Base-by-base conservation (phyloP, 441 rosid genomes). In the Erysimum pusillum region DNA sequence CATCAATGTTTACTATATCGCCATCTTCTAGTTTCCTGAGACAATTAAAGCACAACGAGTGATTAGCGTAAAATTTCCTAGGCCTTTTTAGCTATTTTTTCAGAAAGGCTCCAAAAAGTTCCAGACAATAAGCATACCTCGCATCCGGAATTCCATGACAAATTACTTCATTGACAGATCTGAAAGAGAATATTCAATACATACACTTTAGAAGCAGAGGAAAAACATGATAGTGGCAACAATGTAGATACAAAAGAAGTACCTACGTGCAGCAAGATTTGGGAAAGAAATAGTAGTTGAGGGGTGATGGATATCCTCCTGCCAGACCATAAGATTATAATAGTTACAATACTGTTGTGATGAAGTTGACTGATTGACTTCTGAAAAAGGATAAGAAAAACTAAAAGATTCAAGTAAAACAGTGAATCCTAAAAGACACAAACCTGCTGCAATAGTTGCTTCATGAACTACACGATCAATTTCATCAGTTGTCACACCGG, bases 241-340 rank as follows among this genome's bases (percentile, higher is more conserved):
- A 63, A 75, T 46, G 44, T 15, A 73, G 52, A 75, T 38, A 64
- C 36, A 75, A 81, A 74, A 72, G 67, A 86, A 86, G 89, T 87
- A 91, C 98, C 87, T 84, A 96, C 98, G 96, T 93, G 99, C 99
- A 96, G 86, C 99, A 96, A 69, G 99, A 96, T 84, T 96, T 96
- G 17, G 98, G 99, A 77, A 89, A 96, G 85, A 91, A 96, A 83
- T 91, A 77, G 83, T 96, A 93, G 83, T 93, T 96, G 71, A 96
- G 91, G 53, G 99, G 99, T 70, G 99, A 96, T 56, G 99, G 99
- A 83, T 96, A 96, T 60, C 87, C 99, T 70, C 98, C 99, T 91
- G 90, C 82, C 86, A 70, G 52, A 59, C 65, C 12, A 20, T 44
- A 68, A 64, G 77, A 77, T 22, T n/a, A 68, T 51, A 45, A 57